Conservation (phyloP, 768 basidiomycete species). For the Pilatotrama ljubarskyi region DNA sequence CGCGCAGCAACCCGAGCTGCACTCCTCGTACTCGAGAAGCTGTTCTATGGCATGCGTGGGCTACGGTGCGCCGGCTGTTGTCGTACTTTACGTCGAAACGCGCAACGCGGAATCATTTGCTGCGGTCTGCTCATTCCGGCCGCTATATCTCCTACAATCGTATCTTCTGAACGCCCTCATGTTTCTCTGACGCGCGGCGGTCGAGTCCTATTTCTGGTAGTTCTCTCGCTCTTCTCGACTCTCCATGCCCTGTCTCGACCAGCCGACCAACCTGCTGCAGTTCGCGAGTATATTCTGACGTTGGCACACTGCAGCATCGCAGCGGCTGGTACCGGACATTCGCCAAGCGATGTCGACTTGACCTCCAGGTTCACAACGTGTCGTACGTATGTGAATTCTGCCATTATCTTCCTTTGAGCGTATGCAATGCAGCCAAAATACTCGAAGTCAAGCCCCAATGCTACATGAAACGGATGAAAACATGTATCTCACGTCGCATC, state of each 20-base stretch:
- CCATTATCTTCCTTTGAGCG: too few species aligned
- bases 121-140: slow-evolving; percentile 11
- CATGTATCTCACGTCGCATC: background rate
- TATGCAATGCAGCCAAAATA: too few species aligned
- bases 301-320: background rate
- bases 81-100: slow-evolving; percentile 3
- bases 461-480: background rate
- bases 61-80: background rate
- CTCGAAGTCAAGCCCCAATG: too few species aligned
- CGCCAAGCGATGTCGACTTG: slow-evolving; percentile 2
- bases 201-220: background rate
- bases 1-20: background rate
- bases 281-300: too few species aligned
- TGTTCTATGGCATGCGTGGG: too few species aligned
- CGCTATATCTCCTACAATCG: background rate
- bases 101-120: background rate
- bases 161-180: slow-evolving; percentile 11
- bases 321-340: background rate
- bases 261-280: background rate
- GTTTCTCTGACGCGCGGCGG: slow-evolving; percentile 7
- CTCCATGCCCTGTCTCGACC: slow-evolving; percentile 6
- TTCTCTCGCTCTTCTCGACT: slow-evolving; percentile 2
- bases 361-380: background rate
- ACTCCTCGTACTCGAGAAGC: too few species aligned
- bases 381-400: too few species aligned